phyloP scores from a whole-genome alignment of 2,329 filamentous ascomycete species.

The Colletotrichum chlorophyti region DNA sequence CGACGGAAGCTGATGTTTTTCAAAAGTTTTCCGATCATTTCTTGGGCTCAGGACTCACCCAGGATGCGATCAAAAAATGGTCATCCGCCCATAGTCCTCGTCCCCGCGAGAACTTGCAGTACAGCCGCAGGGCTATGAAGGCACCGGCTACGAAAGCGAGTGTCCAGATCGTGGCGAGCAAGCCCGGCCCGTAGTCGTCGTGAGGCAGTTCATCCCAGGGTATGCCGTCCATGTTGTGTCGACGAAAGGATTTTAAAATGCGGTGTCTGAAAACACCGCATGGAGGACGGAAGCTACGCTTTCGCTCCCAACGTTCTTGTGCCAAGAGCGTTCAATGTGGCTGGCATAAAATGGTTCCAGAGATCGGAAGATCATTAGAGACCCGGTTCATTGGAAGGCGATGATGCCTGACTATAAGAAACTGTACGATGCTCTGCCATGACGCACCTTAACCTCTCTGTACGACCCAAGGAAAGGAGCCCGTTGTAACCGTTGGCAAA shows the following conservation, averaged over 20 bases:
- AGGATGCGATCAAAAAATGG: conserved; percentile 29
- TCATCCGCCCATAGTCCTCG: conserved; percentile 32
- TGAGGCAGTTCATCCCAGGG: conserved; percentile 22
- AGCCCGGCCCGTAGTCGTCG: conserved; percentile 22
- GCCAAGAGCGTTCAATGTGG: neutral
- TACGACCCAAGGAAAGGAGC: conserved; percentile 1
- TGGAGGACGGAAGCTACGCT: neutral
- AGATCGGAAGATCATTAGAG: conserved; percentile 8
- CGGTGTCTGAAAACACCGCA: neutral
- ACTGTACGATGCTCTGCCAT: neutral
- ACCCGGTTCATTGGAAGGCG: neutral
- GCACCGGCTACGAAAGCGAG: conserved; percentile 11
- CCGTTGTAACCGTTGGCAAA: conserved; percentile 4
- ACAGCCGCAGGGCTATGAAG: conserved; percentile 30
- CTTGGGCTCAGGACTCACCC: conserved; percentile 19
- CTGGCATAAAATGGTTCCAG: conserved; percentile 8
- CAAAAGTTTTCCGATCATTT: too few relatives aligned
- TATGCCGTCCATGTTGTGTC: conserved; percentile 8
- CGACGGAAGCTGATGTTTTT: too few relatives aligned
- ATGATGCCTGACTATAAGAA: conserved; percentile 22
- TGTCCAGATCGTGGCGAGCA: conserved; percentile 22
- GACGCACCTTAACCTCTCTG: neutral
- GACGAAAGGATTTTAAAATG: neutral
- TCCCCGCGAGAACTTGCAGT: conserved; percentile 30
- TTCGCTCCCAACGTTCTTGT: neutral